Percentiles rank a stretch among this genome's conserved stretches.
Evolutionary conservation across 2,329 filamentous ascomycete genomes (phyloP).

Genomic region (Colletotrichum agaves): DNA sequence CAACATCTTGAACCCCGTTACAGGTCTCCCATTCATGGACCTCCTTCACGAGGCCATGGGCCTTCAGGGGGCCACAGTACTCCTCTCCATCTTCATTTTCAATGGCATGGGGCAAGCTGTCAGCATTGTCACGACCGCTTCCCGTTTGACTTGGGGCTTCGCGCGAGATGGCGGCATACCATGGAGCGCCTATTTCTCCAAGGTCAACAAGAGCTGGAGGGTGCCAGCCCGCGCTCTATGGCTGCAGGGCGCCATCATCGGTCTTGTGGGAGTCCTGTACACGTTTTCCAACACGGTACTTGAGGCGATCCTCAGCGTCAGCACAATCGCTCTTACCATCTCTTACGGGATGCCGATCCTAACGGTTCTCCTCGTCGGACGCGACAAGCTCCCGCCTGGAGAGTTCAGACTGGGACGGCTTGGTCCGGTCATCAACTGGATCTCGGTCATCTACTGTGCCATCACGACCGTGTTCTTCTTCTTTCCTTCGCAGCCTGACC

Average conservation of each 20-base stretch:
- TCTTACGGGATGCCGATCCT: slow-evolving; percentile 63
- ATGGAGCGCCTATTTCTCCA: slow-evolving; percentile 56
- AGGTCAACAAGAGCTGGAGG: slow-evolving; percentile 60
- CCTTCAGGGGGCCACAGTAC: slow-evolving; percentile 52
- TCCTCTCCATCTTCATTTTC: slow-evolving; percentile 64
- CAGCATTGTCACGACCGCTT: slow-evolving; percentile 61
- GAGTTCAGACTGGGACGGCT: slow-evolving; percentile 57
- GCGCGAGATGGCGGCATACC: slow-evolving; percentile 62
- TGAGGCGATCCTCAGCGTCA: slow-evolving; percentile 64
- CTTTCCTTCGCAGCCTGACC: slow-evolving; percentile 59
- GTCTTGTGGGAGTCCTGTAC: slow-evolving; percentile 63
- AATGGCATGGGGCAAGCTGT: slow-evolving; percentile 65
- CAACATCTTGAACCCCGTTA: slow-evolving; percentile 50
- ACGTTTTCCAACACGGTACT: slow-evolving; percentile 64
- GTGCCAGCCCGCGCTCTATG: slow-evolving; percentile 63
- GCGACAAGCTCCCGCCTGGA: slow-evolving; percentile 61
- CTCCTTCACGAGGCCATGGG: slow-evolving; percentile 54
- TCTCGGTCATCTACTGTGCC: slow-evolving; percentile 62
- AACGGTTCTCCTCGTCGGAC: slow-evolving; percentile 59
- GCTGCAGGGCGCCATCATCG: slow-evolving; percentile 56
- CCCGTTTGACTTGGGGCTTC: slow-evolving; percentile 64
- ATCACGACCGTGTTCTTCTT: slow-evolving; percentile 67
- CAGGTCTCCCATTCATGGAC: slow-evolving; percentile 61
- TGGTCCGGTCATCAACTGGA: slow-evolving; percentile 57
- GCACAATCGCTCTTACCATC: slow-evolving; percentile 66